Percentiles rank a stretch among this genome's conserved stretches.
phyloP scores from a whole-genome alignment of 306 rosid genomes.

The Nissolia schottii region DNA sequence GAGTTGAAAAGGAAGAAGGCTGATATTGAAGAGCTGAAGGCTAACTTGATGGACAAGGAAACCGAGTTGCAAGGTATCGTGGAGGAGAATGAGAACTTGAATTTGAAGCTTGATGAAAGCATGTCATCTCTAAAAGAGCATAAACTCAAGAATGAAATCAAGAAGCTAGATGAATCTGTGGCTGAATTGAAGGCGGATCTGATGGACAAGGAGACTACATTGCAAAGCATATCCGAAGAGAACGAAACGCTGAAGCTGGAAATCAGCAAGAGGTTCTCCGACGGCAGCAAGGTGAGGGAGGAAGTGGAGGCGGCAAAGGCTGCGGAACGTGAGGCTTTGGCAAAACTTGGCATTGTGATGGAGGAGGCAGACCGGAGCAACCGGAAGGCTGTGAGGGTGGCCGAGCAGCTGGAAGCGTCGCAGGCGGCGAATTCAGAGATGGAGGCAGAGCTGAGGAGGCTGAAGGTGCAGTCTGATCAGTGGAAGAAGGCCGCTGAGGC shows the following conservation, averaged over 20 bases:
- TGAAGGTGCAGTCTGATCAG: slow-evolving; percentile 90
- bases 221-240: slow-evolving; percentile 74
- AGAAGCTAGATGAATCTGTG: slow-evolving; percentile 49
- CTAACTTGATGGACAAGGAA: slow-evolving; percentile 90
- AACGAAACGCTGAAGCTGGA: slow-evolving; percentile 63
- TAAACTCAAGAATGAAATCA: slow-evolving; percentile 46
- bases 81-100: slow-evolving; percentile 84
- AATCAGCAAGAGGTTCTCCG: slow-evolving; percentile 38
- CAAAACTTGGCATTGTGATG: slow-evolving; percentile 66
- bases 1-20: slow-evolving; percentile 51
- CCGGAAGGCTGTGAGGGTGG: slow-evolving; percentile 59
- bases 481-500: slow-evolving; percentile 99
- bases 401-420: slow-evolving; percentile 76
- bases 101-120: slow-evolving; percentile 43
- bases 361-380: slow-evolving; percentile 73
- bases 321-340: slow-evolving; percentile 52
- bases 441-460: slow-evolving; percentile 78
- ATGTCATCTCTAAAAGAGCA: slow-evolving; percentile 43
- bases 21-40: slow-evolving; percentile 69
- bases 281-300: slow-evolving; percentile 36
- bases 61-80: slow-evolving; percentile 82
- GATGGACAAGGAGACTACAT: slow-evolving; percentile 84
- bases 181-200: slow-evolving; percentile 52
- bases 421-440: slow-evolving; percentile 65
- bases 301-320: slow-evolving; percentile 57